Evolutionary conservation across 129 eudicot genomes (phyloP), one percentile per base, ranked within the genome.

Genomic region (Logfia minima): DNA sequence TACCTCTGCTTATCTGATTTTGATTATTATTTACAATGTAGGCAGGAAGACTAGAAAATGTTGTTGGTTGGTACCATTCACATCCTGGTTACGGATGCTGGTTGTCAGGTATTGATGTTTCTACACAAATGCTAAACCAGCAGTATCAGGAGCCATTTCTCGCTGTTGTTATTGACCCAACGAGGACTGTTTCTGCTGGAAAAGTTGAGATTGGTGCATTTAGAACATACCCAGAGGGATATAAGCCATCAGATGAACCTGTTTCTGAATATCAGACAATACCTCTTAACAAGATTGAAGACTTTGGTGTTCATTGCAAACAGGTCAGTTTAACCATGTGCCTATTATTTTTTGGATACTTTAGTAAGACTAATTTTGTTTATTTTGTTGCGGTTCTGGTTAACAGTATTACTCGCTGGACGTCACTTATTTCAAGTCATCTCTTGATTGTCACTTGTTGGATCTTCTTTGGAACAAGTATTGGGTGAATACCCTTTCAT

Each of bases 11-110:
- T 41, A 55, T 55, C 22, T 55, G 61, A 7, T 18, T 55, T 55
- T 18, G 23, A 41, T 41, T 41, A 10, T 9, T 0, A 9, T 41
- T 9, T 68, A 18, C 75, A 70, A 4, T 79, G 70, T 67, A 94
- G 98, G 99, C 92, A 10, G 99, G 99, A 22, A 88, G 99, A 11
- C 68, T 91, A 75, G 99, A 95, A 77, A 95, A 95, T 63, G 99
- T 89, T 71, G 97, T 95, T 28, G 99, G 99, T 28, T 95, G 99
- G 99, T 95, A 95, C 74, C 99, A 95, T 81, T 95, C 99, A 1
- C 99, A 95, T 82, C 99, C 99, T 67, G 99, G 99, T 55, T 95
- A 95, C 71, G 99, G 99, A 71, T 95, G 99, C 74, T 95, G 99
- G 99, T 90, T 95, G 53, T 95, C 99, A 24, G 99, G 99, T 70